Base-by-base conservation (phyloP, 2,329 filamentous ascomycete genomes). In the Arthrobotrys megalospora region DNA sequence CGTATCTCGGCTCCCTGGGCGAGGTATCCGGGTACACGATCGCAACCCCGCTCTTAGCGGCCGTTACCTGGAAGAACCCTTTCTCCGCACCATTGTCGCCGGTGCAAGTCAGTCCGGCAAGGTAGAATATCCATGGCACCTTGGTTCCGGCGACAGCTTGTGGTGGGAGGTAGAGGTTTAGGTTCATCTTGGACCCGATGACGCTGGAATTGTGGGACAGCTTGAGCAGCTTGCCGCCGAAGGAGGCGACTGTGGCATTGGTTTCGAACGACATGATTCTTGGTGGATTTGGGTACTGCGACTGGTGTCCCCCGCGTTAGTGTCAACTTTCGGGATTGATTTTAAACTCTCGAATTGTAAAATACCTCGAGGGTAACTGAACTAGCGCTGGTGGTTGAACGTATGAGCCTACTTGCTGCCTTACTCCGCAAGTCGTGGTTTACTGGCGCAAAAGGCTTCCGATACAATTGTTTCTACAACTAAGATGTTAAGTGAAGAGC, bases 21-120 rank as follows among this genome's bases (percentile, higher is more conserved):
- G 92, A 96, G 21, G 96, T 99, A 86, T 99, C 96, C 0, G 96
- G 96, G 86, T 94, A 98, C 67, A 97, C 89, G 72, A 99, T 86
- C n/a, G 96, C 96, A 84, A 99, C 92, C 82, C 93, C 93, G 84
- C 91, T 91, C 82, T 91, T 87, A 72, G 91, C 89, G 58, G 96
- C 96, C 80, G 90, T 89, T 82, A 92, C 90, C 84, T 97, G 94
- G 85, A 99, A 93, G 88, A 97, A 98, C 66, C 94, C 96, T 84
- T 92, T 91, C 83, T 94, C 90, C 36, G 91, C 87, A 83, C 90
- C 90, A 85, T 94, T 94, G 83, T 98, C 94, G 41, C 93, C 94
- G 0, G 94, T 95, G 88, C 96, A 99, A 79, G 96, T 98, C 79
- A 99, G 88, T 64, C 96, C 96, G 12, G 95, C 95, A 76, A 99